Evolutionary conservation across 352 stramenopile species (phyloP).

Genomic region (Aphanomyces stellatus): DNA sequence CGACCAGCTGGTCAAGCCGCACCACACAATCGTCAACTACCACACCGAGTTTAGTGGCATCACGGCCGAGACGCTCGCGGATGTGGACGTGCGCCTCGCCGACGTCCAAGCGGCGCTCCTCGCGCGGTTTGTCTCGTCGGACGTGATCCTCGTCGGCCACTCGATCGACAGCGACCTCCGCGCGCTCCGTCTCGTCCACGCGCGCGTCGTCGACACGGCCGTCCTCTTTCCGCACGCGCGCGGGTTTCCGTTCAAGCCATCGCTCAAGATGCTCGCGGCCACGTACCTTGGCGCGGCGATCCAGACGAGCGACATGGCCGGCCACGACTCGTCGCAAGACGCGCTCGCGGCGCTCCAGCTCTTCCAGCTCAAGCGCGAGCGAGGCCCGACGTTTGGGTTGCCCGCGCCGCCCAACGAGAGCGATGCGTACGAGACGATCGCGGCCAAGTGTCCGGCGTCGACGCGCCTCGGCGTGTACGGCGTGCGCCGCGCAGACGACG

Average conservation of each 20-base stretch:
- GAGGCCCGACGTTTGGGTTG: conserved; percentile 64
- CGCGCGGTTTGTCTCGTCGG: conserved; percentile 44
- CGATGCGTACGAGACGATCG: conserved; percentile 55
- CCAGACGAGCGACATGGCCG: conserved; percentile 44
- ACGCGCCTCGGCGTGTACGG: conserved; percentile 27
- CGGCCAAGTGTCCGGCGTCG: conserved; percentile 46
- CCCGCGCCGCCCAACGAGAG: conserved; percentile 31
- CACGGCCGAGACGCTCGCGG: conserved; percentile 52
- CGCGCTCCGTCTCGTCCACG: conserved; percentile 65
- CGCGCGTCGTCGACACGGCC: conserved; percentile 58
- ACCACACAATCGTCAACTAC: conserved; percentile 83
- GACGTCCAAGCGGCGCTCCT: conserved; percentile 65
- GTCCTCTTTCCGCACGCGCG: conserved; percentile 79
- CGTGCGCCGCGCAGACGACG: background rate
- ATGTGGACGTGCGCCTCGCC: conserved; percentile 46
- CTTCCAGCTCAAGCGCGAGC: conserved; percentile 55
- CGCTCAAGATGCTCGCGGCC: conserved; percentile 75
- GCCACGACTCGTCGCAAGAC: conserved; percentile 79
- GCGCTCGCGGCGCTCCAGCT: conserved; percentile 70
- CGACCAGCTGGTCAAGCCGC: conserved; percentile 76
- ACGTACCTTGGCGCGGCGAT: conserved; percentile 76
- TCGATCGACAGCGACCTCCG: conserved; percentile 81
- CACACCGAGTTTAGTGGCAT: conserved; percentile 87
- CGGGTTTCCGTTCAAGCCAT: conserved; percentile 73
- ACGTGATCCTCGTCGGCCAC: conserved; percentile 80